Evolutionary conservation across 495 filamentous ascomycete species (phyloP), one percentile per base, ranked within the genome.

Genomic region (Lepraria neglecta): DNA sequence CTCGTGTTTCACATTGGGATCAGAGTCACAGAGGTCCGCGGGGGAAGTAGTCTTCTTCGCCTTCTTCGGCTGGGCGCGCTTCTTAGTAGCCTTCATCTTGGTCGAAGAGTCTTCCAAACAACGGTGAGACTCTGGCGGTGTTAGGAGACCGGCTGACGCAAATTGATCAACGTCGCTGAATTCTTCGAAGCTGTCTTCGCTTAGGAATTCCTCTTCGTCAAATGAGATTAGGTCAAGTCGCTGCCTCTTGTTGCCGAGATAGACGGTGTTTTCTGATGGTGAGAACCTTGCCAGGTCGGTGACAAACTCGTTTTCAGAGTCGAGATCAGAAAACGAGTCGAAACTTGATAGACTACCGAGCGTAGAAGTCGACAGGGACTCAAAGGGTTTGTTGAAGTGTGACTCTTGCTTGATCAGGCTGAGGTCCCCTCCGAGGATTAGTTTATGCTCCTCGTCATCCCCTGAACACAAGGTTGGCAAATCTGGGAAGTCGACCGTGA

Each of bases 291-390:
- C 86, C 10, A 96, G 79, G 51, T 84, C 83, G 72, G 83, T 87
- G 59, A 87, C 83, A 67, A 95, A 87, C 66, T 95, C 91, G 78
- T 94, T 91, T 42, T 96, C 92, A 0, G 89, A 92, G 73, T 96
- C 94, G 55, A 96, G 82, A 66, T 96, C 92, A 24, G 90, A 92
- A 61, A 95, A 82, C 62, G 90, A 87, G 68, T 95, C 88, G 62
- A 97, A 92, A 42, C 77, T 77, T 2, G 87, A 86, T 31, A 92
- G 79, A n/a, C 80, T 82, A 76, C 80, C 79, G 64, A 82, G 75
- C 27, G 75, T 73, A 30, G 75, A 78, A 66, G 74, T 82, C 9
- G 58, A 59, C 15, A 59, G 28, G 24, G 60, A 59, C 38, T 80
- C 78, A 56, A 84, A 79, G 28, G 76, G 69, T 30, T 70, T 67